Conservation (phyloP, 2,329 filamentous ascomycete genomes). For the Aureobasidium sp. region DNA sequence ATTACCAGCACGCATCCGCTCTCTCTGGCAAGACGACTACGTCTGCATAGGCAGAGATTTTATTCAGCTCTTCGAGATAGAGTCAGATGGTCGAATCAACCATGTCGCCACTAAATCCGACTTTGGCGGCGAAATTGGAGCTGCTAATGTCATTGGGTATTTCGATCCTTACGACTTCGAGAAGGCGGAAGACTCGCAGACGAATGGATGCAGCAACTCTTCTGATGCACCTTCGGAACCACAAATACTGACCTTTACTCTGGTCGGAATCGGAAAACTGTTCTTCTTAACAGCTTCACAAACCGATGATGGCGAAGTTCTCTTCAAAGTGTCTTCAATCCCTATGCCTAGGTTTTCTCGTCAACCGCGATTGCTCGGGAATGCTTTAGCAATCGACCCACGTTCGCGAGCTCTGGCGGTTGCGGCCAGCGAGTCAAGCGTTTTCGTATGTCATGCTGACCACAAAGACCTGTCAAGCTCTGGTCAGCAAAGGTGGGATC, state of each 20-base stretch:
- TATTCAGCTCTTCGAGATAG: slow-evolving; percentile 66
- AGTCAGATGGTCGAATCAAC: slow-evolving; percentile 59
- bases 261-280: slow-evolving; percentile 60
- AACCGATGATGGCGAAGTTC: slow-evolving; percentile 38
- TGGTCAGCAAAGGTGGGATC: background rate
- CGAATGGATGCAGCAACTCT: slow-evolving; percentile 18
- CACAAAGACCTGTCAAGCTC: background rate
- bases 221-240: slow-evolving; percentile 46
- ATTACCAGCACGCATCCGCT: slow-evolving; percentile 70
- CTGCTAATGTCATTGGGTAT: slow-evolving; percentile 65
- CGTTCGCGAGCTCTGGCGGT: slow-evolving; percentile 59
- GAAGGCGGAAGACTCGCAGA: slow-evolving; percentile 33
- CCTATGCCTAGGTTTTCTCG: slow-evolving; percentile 52
- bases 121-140: slow-evolving; percentile 71
- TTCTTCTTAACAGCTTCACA: slow-evolving; percentile 67
- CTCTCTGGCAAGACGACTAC: slow-evolving; percentile 66
- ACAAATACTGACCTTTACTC: slow-evolving; percentile 71
- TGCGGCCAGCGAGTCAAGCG: slow-evolving; percentile 60
- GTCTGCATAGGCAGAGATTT: slow-evolving; percentile 78
- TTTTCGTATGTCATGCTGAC: slow-evolving; percentile 58
- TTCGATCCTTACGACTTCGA: slow-evolving; percentile 27
- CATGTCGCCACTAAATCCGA: slow-evolving; percentile 72
- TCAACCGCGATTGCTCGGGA: slow-evolving; percentile 49
- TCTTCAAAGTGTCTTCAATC: slow-evolving; percentile 47
- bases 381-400: slow-evolving; percentile 71